Base-by-base conservation (phyloP, 2,329 filamentous ascomycete genomes). In the Salinomyces thailandicus region DNA sequence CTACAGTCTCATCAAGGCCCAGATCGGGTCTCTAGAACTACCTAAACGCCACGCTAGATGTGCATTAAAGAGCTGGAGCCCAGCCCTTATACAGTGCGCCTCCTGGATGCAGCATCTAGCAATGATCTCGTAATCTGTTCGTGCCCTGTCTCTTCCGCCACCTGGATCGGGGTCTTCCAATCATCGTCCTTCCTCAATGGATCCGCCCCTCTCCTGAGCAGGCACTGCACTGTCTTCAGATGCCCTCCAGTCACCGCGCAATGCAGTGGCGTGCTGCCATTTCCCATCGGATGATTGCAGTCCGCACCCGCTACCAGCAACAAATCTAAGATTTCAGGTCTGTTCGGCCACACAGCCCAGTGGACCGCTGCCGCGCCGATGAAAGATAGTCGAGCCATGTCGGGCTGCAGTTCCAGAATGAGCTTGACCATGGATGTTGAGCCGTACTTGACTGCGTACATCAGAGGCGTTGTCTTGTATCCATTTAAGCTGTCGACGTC, bases 371-470 rank as follows among this genome's bases (percentile, higher is more conserved):
- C 46, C 9, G 48, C 45, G n/a, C 48, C 47, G 38, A 58, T 55
- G 44, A 55, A 55, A 5, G 48, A 50, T 7, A 40, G 19, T 18
- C 42, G 42, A 29, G 41, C 33, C n/a, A 56, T 43, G 20, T 54
- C 42, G 2, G 54, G 55, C 8, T 39, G 33, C 40, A 52, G 46
- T 13, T 42, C 40, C 2, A 58, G 46, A 5, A 57, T 29, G 2
- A 56, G 44, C 6, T 40, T 33, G 18, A 57, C 41, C 22, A 57
- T 42, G 1, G 46, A 43, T 2, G 37, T 35, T 1, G 47, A 50
- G 12, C 42, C 47, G 37, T 56, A 52, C 27, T 54, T 54, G 32
- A 44, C 50, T 8, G 55, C 54, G 47, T 56, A 56, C 55, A 58
- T 58, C 16, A 54, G 38, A 1, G 54, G 50, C 1, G 54, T 53